phyloP scores from a whole-genome alignment of 495 filamentous ascomycete genomes.

The Aspergillus avenaceus region DNA sequence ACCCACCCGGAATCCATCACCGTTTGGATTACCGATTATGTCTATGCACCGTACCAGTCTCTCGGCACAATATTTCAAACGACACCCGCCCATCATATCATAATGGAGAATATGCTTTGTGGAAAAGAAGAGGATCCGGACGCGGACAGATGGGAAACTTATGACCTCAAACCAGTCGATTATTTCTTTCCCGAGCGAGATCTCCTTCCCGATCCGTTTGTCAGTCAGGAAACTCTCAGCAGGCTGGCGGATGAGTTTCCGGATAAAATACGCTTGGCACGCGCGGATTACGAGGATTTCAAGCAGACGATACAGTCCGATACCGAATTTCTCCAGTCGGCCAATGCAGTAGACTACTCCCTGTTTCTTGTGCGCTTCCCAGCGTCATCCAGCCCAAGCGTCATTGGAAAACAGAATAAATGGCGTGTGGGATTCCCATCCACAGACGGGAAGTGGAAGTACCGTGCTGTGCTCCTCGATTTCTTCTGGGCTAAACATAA shows the following conservation, averaged over 20 bases:
- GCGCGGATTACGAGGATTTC: slow-evolving; percentile 47
- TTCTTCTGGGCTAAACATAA: slow-evolving; percentile 73
- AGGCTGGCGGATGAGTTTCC: slow-evolving; percentile 59
- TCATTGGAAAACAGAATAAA: slow-evolving; percentile 25
- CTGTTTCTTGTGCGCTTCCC: slow-evolving; percentile 60
- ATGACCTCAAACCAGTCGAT: slow-evolving; percentile 65
- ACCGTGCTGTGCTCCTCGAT: slow-evolving; percentile 58
- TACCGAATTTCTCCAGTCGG: slow-evolving; percentile 53
- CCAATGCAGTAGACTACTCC: slow-evolving; percentile 67
- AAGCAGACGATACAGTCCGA: slow-evolving; percentile 48
- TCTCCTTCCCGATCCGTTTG: slow-evolving; percentile 53
- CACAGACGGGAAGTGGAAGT: slow-evolving; percentile 59
- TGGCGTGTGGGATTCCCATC: slow-evolving; percentile 57
- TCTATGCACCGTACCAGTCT: slow-evolving; percentile 47
- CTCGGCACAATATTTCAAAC: slow-evolving; percentile 51
- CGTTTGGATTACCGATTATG: slow-evolving; percentile 65
- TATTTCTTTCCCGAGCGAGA: slow-evolving; percentile 73
- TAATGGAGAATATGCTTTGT: slow-evolving; percentile 69
- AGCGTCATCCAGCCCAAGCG: slow-evolving; percentile 24
- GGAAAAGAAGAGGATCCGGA: slow-evolving; percentile 42
- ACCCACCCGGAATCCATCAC: slow-evolving; percentile 52
- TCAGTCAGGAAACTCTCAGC: slow-evolving; percentile 54
- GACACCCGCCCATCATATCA: slow-evolving; percentile 61
- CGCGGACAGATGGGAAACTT: slow-evolving; percentile 56
- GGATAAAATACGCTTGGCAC: slow-evolving; percentile 56